Conservation (phyloP, 805 yeast species). For the Schizosaccharomyces japonicus region DNA sequence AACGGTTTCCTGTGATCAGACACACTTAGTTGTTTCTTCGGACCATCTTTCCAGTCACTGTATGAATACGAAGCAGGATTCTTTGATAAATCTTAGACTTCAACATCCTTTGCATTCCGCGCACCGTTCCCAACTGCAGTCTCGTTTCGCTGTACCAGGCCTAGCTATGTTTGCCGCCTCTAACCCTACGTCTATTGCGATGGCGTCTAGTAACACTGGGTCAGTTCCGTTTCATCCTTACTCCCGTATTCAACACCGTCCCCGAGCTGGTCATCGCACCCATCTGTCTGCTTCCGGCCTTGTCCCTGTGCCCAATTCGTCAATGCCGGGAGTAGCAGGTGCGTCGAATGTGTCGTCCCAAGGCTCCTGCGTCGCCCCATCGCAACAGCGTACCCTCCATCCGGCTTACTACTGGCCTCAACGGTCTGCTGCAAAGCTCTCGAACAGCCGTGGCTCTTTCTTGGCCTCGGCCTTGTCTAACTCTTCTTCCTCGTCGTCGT, state of each 20-base stretch:
- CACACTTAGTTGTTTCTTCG: background rate
- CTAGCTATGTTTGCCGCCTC: background rate
- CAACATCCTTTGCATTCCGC: background rate
- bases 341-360: too few relatives aligned
- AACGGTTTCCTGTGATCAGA: background rate
- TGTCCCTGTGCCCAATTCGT: background rate
- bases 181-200: too few relatives aligned
- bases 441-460: too few relatives aligned
- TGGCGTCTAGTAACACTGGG: too few relatives aligned
- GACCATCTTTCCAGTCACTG: background rate
- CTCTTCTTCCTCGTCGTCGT: too few relatives aligned
- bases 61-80: background rate
- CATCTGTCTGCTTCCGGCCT: background rate
- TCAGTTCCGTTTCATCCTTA: too few relatives aligned
- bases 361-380: too few relatives aligned
- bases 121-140: background rate
- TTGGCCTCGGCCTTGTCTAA: too few relatives aligned
- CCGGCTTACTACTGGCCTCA: too few relatives aligned
- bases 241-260: background rate
- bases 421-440: too few relatives aligned
- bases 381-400: too few relatives aligned
- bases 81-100: background rate
- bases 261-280: too few relatives aligned
- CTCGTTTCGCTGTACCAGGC: conserved; percentile 1
- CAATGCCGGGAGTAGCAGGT: background rate